phyloP scores from a whole-genome alignment of 169 alveolate genomes.

The Sarcocystis neurona region DNA sequence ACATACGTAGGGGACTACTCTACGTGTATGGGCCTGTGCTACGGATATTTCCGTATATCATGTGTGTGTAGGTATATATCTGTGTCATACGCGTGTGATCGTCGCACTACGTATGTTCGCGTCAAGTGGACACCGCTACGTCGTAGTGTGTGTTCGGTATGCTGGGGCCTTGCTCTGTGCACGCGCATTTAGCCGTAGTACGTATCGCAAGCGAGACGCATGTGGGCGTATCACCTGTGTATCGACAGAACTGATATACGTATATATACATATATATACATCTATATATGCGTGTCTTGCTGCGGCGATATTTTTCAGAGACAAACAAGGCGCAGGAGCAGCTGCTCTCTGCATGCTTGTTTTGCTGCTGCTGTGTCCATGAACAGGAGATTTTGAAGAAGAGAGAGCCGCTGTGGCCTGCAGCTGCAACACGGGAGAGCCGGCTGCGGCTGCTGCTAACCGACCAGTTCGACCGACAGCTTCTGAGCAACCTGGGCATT shows the following conservation, averaged over 20 bases:
- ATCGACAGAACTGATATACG: not conserved
- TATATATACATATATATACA: too few relatives aligned
- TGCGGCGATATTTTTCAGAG: not conserved
- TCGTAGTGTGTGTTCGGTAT: too few relatives aligned
- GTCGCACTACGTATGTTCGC: too few relatives aligned
- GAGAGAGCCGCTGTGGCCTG: not conserved
- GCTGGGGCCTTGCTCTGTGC: too few relatives aligned
- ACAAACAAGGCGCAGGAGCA: not conserved
- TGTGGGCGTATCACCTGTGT: not conserved
- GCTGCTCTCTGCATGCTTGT: not conserved
- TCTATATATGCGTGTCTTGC: not conserved
- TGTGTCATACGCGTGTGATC: too few relatives aligned
- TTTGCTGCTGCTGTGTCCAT: not conserved
- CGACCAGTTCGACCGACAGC: conserved; percentile 16
- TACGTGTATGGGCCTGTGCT: too few relatives aligned
- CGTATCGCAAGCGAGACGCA: too few relatives aligned
- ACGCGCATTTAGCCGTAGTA: too few relatives aligned
- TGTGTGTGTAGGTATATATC: too few relatives aligned
- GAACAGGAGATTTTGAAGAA: not conserved
- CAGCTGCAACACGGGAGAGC: not conserved
- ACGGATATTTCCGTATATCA: too few relatives aligned
- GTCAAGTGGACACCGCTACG: too few relatives aligned
- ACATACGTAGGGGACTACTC: too few relatives aligned
- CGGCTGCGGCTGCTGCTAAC: not conserved
- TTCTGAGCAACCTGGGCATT: conserved; percentile 1